These are phyloP conservation scores for Emiliania huxleyi DNA, from an alignment of 78 protist species.

Conservation along the genomic window DNA sequence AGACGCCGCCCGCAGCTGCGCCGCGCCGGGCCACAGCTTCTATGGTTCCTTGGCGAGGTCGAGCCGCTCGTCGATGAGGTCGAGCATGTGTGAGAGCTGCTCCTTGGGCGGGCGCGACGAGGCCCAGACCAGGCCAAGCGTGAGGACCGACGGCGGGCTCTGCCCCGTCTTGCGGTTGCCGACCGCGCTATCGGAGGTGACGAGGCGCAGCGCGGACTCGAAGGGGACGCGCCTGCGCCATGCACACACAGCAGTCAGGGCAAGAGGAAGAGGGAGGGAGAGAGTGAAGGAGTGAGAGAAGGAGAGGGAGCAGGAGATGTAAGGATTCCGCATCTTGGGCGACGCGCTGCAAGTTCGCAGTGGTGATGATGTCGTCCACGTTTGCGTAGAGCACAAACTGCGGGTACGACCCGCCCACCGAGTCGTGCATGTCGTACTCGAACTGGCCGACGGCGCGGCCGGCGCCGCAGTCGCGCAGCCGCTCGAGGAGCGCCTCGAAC, in stretches of 20 bases:
- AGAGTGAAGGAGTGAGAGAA: too few relatives aligned
- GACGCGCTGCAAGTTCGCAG: too few relatives aligned
- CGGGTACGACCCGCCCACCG: neutral
- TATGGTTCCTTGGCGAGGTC: neutral
- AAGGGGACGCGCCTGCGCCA: too few relatives aligned
- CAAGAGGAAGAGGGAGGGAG: too few relatives aligned
- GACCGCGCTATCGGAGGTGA: too few relatives aligned
- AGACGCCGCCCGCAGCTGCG: too few relatives aligned
- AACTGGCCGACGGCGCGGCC: neutral
- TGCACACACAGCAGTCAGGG: too few relatives aligned
- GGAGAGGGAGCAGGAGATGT: too few relatives aligned
- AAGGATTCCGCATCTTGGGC: too few relatives aligned
- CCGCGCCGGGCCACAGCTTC: too few relatives aligned
- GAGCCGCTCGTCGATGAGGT: neutral
- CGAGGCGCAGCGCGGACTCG: too few relatives aligned
- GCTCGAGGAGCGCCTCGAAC: neutral
- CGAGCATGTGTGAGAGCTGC: neutral
- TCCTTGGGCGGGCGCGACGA: neutral
- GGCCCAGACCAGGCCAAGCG: neutral
- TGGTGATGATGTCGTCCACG: neutral
- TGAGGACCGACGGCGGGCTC: neutral
- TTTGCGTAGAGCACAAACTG: neutral
- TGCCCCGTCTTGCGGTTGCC: too few relatives aligned
- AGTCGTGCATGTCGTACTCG: neutral
- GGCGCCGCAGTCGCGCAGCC: neutral